Base-by-base conservation (phyloP, 352 stramenopile species). In the Phytophthora boehmeriae region DNA sequence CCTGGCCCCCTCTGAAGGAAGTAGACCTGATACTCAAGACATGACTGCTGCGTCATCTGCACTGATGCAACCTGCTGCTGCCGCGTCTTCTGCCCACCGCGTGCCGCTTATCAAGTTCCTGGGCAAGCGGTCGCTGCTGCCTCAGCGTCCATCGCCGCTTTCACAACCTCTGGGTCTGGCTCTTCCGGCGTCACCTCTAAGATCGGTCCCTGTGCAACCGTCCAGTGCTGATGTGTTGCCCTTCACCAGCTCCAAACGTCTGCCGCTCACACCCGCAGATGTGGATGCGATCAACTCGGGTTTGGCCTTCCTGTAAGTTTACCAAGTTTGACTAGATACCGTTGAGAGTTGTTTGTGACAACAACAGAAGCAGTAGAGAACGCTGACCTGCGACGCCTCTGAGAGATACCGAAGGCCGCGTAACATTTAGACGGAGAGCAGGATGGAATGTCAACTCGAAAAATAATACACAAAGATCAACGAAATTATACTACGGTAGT, bases 231-330 rank as follows among this genome's bases (percentile, higher is more conserved):
- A 80, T 38, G 86, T 94, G 25, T 66, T 94, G 53, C 72, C 78
- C 35, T 92, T 92, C 63, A 70, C 61, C 44, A 75, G 78, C 59
- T 53, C 70, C 14, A 92, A 90, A 65, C 82, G 82, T 54, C 59
- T 91, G 59, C 77, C 83, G 52, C 64, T 95, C 42, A 86, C 80
- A 38, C 68, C 69, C 11, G 67, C 71, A 25, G 83, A 95, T 59
- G 71, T 93, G 39, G 72, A 80, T 27, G 83, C 86, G 41, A 95
- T 95, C 77, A 95, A 95, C 75, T 89, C 71, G 45, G 86, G 83
- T 53, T 54, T 92, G 44, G 73, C 81, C 39, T 91, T 89, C 66
- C 66, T 93, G 71, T 93, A 86, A 67, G 44, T 38, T 62, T 68
- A 48, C 30, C 20, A 36, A 50, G 54, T 30, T 30, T 38, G 36